Conservation (phyloP, 441 rosid species). For the Pelargonium citronellum region DNA sequence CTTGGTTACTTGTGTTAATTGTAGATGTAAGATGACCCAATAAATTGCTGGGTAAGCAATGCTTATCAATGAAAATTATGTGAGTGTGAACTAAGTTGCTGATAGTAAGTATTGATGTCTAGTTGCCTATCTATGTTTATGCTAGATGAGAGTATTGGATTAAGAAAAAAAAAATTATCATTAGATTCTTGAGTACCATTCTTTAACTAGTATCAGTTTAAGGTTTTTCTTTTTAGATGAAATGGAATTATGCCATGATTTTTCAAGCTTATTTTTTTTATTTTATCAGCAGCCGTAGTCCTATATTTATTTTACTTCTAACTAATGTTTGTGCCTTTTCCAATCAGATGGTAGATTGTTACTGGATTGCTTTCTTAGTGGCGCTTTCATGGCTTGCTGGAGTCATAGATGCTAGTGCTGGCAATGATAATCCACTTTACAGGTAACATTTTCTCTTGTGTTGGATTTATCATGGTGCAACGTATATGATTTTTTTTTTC, state of each 20-base stretch:
- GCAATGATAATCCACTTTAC: slow-evolving; percentile 76
- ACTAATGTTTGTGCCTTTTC: slow-evolving; percentile 10
- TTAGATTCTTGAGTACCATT: no score
- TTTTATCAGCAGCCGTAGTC: not conserved
- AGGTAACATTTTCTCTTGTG: slow-evolving; percentile 36
- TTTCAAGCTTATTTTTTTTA: not conserved
- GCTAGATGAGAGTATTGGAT: no score
- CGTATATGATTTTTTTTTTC: not conserved
- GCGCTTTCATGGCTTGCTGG: slow-evolving; percentile 45
- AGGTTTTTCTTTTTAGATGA: no score
- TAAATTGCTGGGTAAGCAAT: not conserved
- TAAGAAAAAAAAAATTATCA: no score
- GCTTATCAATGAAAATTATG: not conserved
- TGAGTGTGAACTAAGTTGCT: no score
- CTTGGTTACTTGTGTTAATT: not conserved
- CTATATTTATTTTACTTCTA: not conserved
- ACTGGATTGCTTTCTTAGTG: slow-evolving; percentile 34
- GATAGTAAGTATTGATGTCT: not conserved
- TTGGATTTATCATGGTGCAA: slow-evolving; percentile 8
- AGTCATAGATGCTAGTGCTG: slow-evolving; percentile 62
- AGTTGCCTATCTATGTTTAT: not conserved
- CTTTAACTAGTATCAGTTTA: no score
- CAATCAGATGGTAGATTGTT: slow-evolving; percentile 41
- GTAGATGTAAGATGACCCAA: not conserved
- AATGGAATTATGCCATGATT: not conserved